Evolutionary conservation across 495 filamentous ascomycete species (phyloP).

Genomic region (Paragyromitra xinjiangensis): DNA sequence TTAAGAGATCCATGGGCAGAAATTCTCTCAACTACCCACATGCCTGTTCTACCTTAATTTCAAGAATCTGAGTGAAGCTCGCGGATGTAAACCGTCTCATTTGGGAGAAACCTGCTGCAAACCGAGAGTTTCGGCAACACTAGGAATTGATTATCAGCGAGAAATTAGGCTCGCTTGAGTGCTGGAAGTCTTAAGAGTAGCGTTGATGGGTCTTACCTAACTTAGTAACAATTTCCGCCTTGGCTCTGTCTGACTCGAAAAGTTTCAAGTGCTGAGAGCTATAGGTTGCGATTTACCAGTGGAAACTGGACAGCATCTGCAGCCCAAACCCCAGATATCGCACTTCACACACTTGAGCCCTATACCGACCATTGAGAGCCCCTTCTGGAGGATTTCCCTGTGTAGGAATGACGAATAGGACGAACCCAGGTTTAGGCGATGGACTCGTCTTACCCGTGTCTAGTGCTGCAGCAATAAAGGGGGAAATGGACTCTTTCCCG

Average conservation of each 20-base stretch:
- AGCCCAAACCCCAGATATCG: constrained; percentile 17
- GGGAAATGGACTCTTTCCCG: constrained; percentile 49
- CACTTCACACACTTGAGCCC: constrained; percentile 33
- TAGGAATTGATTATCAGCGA: constrained; percentile 11
- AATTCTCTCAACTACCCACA: constrained; percentile 3
- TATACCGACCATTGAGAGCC: constrained; percentile 22
- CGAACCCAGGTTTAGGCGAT: constrained; percentile 55
- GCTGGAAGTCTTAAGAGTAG: constrained; percentile 10
- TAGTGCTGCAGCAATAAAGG: constrained; percentile 50
- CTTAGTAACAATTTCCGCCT: constrained; percentile 21
- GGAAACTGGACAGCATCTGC: constrained; percentile 24
- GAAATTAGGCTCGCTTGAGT: constrained; percentile 17
- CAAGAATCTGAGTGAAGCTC: constrained; percentile 3
- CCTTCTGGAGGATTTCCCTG: constrained; percentile 48
- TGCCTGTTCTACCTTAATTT: constrained; percentile 5
- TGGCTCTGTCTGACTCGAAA: constrained; percentile 15
- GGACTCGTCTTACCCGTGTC: constrained; percentile 52
- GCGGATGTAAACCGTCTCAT: constrained; percentile 20
- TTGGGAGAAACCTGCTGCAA: constrained; percentile 22
- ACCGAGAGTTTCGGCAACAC: constrained; percentile 21
- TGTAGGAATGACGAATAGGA: constrained; percentile 49
- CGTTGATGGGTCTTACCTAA: constrained; percentile 22
- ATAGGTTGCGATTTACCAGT: constrained; percentile 4
- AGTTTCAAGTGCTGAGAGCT: constrained; percentile 17
- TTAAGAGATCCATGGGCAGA: background rate